These are phyloP conservation scores for Malassezia restricta DNA, from an alignment of 1,284 basidiomycete species.

Conservation along the genomic window DNA sequence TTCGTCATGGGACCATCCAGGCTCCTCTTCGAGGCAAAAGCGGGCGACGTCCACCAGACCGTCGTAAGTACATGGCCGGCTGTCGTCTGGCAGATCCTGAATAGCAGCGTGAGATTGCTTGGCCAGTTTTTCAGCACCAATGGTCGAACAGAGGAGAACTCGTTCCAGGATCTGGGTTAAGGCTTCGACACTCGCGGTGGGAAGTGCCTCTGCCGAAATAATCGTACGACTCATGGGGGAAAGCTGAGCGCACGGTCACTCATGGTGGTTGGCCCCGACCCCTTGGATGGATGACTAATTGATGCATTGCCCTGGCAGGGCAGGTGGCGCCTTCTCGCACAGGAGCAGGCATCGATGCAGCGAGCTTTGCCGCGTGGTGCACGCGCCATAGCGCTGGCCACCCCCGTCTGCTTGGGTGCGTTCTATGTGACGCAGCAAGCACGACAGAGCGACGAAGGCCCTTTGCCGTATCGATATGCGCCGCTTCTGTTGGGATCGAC, in stretches of 20 bases:
- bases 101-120: conserved; percentile 30
- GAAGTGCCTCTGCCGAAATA: conserved; percentile 19
- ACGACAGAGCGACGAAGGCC: background rate
- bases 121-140: conserved; percentile 20
- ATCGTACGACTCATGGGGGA: conserved; percentile 7
- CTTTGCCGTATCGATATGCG: background rate
- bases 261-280: background rate
- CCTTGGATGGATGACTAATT: background rate
- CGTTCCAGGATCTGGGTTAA: conserved; percentile 26
- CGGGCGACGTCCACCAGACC: conserved; percentile 42
- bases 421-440: background rate
- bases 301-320: too few relatives aligned
- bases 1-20: conserved; percentile 28
- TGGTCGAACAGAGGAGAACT: conserved; percentile 22
- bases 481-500: background rate
- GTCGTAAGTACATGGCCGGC: conserved; percentile 37
- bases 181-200: conserved; percentile 20
- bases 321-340: too few relatives aligned
- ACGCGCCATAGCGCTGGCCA: background rate
- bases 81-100: conserved; percentile 30
- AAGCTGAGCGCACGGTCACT: background rate
- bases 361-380: background rate
- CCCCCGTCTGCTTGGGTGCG: background rate
- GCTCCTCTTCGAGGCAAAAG: conserved; percentile 44
- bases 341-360: too few relatives aligned